Base-by-base conservation (phyloP, 2,329 filamentous ascomycete species). In the Pezicula carpinea region DNA sequence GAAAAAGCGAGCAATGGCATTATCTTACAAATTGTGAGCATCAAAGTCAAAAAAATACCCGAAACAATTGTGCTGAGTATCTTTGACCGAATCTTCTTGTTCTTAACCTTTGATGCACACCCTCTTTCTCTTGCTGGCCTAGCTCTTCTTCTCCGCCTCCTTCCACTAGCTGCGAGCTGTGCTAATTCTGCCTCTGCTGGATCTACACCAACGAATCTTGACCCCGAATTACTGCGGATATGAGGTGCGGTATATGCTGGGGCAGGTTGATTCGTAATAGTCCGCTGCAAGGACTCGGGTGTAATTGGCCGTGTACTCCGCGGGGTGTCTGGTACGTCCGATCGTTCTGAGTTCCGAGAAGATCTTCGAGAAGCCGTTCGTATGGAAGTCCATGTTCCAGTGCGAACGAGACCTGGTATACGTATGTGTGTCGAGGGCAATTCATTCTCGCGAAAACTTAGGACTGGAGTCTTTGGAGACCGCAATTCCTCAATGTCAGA, bases 1-100 rank as follows among this genome's bases (percentile, higher is more conserved):
- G 26, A 10, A 3, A 40, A 10, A 38, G 31, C 14, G n/a, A 13
- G 5, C 6, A 13, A 8, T 10, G 14, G 6, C 22, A 83, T 69
- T 76, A 89, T 86, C 83, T 69, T 76, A 89, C 86, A 91, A 31
- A 86, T 72, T 44, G 45, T 29, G 26, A 53, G 43, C 17, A 51
- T 31, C 13, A 49, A 23, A 21, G 48, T 18, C 6, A 53, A 46
- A 19, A 53, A 23, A 6, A 46, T 33, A 1, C 83, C 85, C 5
- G 86, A 86, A 6, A 87, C 74, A 19, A 85, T 72, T 59, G 79
- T 83, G 26, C 75, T 74, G 46, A 84, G 59, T 33, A 83, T 72
- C 53, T 81, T 78, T 32, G 69, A 64, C 32, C 80, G 74, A 49
- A 80, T 69, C 43, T 69, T 71, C 40, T 66, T 66, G 35, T 80